These are phyloP conservation scores for Sanghuangporus weigelae DNA, from an alignment of 1,284 basidiomycete species.

Conservation along the genomic window DNA sequence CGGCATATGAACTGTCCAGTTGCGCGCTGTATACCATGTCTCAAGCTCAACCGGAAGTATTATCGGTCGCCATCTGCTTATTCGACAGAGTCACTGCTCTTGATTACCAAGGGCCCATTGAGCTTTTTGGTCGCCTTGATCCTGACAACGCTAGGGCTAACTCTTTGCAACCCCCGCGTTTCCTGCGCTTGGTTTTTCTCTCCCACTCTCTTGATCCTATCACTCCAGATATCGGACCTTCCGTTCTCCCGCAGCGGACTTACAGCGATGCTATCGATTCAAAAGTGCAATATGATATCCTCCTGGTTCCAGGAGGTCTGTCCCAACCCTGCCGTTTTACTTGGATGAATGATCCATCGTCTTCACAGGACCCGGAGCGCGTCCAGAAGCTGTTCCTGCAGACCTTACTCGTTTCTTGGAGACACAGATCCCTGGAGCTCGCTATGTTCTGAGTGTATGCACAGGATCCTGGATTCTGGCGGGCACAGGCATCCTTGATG, in stretches of 20 bases:
- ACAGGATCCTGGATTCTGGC: slow-evolving; percentile 26
- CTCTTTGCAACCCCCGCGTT: neutral
- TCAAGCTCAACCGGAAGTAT: neutral
- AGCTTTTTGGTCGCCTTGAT: slow-evolving; percentile 27
- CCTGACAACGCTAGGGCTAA: slow-evolving; percentile 21
- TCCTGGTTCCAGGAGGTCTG: slow-evolving; percentile 26
- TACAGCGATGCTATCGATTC: slow-evolving; percentile 21
- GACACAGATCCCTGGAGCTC: slow-evolving; percentile 22
- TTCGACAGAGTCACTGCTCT: slow-evolving; percentile 26
- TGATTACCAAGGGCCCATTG: slow-evolving; percentile 31
- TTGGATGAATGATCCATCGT: neutral
- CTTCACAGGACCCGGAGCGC: slow-evolving; percentile 14
- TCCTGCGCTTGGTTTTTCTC: slow-evolving; percentile 21
- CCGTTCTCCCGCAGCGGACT: slow-evolving; percentile 20
- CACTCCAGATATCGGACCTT: slow-evolving; percentile 18
- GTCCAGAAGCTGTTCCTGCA: slow-evolving; percentile 10
- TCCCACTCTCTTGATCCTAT: slow-evolving; percentile 23
- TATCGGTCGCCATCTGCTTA: slow-evolving; percentile 28
- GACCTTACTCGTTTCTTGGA: slow-evolving; percentile 23
- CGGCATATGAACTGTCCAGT: too few relatives aligned
- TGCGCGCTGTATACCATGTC: neutral
- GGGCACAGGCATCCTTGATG: slow-evolving; percentile 22
- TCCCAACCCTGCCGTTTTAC: neutral
- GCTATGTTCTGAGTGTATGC: slow-evolving; percentile 23
- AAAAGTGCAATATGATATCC: slow-evolving; percentile 24